These are phyloP conservation scores for Ustilago trichophora DNA, from an alignment of 1,284 basidiomycete genomes.

Conservation along the genomic window DNA sequence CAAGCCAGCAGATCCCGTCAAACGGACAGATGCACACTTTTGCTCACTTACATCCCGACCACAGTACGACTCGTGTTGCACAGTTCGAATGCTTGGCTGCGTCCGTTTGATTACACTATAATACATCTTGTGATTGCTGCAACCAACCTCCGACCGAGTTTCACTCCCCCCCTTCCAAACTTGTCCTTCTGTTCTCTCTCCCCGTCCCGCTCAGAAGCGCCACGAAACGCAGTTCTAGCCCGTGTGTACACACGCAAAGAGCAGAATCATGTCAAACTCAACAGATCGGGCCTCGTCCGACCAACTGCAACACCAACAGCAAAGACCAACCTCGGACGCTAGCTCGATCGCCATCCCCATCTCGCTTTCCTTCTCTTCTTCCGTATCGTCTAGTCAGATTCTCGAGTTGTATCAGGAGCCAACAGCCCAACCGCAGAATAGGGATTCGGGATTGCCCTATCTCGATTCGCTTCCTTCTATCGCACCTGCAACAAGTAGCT, in stretches of 20 bases:
- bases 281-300: not conserved
- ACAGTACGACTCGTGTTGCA: no score
- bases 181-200: no score
- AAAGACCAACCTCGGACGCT: conserved; percentile 12
- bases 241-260: no score
- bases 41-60: no score
- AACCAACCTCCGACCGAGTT: conserved; percentile 1
- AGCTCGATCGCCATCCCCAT: conserved; percentile 23
- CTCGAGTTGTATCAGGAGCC: not conserved
- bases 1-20: no score
- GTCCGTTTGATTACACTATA: no score
- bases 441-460: conserved; percentile 7
- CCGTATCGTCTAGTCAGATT: conserved; percentile 9
- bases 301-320: not conserved
- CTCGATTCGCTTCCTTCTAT: conserved; percentile 7
- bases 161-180: not conserved
- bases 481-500: not conserved
- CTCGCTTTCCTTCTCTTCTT: conserved; percentile 18
- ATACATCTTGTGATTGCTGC: no score
- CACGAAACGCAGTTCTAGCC: no score
- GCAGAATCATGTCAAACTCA: conserved; percentile 14
- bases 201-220: not conserved
- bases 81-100: no score
- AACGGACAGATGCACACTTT: no score
- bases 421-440: not conserved